These are phyloP conservation scores for Alloteropsis angusta DNA, from an alignment of 202 grass and related monocot species.

Conservation along the genomic window DNA sequence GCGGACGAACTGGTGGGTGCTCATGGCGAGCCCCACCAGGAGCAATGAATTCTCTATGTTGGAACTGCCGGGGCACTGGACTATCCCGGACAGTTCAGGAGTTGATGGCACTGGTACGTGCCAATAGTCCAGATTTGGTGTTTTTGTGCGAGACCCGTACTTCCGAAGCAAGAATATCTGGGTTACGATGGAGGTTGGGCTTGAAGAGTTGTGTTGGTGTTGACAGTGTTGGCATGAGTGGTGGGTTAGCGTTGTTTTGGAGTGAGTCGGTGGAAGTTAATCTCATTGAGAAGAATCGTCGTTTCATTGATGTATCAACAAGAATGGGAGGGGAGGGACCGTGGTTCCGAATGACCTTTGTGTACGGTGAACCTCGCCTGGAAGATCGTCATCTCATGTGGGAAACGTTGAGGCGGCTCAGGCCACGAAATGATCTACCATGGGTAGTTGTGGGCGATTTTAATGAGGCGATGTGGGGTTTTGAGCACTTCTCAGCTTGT, in stretches of 20 bases:
- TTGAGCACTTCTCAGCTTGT: neutral
- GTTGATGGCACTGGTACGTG: neutral
- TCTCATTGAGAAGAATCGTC: neutral
- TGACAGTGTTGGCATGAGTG: neutral
- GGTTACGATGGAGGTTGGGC: neutral
- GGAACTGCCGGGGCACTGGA: neutral
- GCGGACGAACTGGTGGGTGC: too few relatives aligned
- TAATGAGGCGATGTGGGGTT: neutral
- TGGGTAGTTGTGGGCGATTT: neutral
- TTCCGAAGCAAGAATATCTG: too few relatives aligned
- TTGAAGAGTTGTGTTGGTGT: neutral
- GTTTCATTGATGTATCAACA: neutral
- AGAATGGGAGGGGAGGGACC: rapidly evolving
- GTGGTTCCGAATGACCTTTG: neutral
- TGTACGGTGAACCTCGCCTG: neutral
- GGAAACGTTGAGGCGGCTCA: too few relatives aligned
- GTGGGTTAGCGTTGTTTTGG: neutral
- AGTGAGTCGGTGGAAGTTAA: neutral
- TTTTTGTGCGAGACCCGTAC: neutral
- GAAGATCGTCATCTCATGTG: neutral
- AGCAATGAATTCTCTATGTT: too few relatives aligned
- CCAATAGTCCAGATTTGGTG: neutral
- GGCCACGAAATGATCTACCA: too few relatives aligned
- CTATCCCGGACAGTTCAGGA: neutral
- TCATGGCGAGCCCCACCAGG: too few relatives aligned